phyloP scores from a whole-genome alignment of 169 alveolate species.

The Pseudocohnilembus persalinus region DNA sequence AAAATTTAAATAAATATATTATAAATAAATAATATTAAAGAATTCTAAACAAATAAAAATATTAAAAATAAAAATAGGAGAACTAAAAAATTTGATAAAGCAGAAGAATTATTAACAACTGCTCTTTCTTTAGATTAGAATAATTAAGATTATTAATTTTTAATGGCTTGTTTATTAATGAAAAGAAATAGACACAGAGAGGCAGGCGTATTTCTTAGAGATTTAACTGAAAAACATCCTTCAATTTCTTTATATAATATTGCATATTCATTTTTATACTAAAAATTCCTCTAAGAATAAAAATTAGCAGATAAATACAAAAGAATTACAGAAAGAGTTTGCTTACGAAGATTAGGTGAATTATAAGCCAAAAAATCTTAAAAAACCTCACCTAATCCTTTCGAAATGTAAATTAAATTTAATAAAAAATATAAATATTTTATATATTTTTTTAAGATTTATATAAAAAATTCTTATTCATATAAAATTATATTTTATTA shows the following conservation, averaged over 20 bases:
- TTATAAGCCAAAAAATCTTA: slow-evolving; percentile 1
- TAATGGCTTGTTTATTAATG: slow-evolving; percentile 33
- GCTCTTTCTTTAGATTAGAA: slow-evolving; percentile 5
- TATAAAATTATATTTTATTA: too few relatives aligned
- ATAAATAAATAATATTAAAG: too few relatives aligned
- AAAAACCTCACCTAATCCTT: slow-evolving; percentile 12
- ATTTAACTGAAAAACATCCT: slow-evolving; percentile 21
- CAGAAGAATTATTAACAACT: slow-evolving; percentile 22
- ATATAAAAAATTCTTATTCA: slow-evolving; percentile 16
- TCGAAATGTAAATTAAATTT: neutral
- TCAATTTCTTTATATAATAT: slow-evolving; percentile 20
- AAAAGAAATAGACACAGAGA: slow-evolving; percentile 36
- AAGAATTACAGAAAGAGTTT: slow-evolving; percentile 42
- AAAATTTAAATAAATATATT: too few relatives aligned
- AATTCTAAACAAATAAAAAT: too few relatives aligned
- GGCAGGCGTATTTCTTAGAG: slow-evolving; percentile 14
- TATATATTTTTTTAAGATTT: neutral
- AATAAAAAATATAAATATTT: neutral
- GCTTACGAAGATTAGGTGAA: slow-evolving; percentile 32
- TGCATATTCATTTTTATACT: slow-evolving; percentile 20
- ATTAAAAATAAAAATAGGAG: neutral
- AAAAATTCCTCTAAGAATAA: slow-evolving; percentile 8
- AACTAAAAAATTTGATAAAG: slow-evolving; percentile 12
- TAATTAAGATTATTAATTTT: slow-evolving; percentile 32
- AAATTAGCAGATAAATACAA: slow-evolving; percentile 37